These are phyloP conservation scores for Sarocladiaceae sp. DNA, from an alignment of 2,329 filamentous ascomycete genomes.

Conservation along the genomic window DNA sequence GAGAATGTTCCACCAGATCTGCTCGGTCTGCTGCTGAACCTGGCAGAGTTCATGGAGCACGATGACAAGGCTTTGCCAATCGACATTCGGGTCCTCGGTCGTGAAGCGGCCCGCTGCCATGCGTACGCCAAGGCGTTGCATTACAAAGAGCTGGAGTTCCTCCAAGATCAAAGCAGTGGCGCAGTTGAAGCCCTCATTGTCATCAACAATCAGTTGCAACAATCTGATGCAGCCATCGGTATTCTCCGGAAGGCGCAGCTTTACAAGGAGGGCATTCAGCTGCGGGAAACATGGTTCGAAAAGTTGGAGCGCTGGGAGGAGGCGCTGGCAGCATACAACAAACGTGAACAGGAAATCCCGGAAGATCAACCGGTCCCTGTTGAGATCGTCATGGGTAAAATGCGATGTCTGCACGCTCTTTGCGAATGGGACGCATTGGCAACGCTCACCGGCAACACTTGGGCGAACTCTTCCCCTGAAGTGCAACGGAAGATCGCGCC, in stretches of 20 bases:
- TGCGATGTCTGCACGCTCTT: conserved; percentile 94
- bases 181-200: conserved; percentile 96
- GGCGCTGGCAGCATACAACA: conserved; percentile 84
- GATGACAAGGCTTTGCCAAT: conserved; percentile 98
- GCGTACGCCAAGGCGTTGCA: conserved; percentile 97
- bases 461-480: conserved; percentile 82
- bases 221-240: conserved; percentile 96
- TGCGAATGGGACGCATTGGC: conserved; percentile 97
- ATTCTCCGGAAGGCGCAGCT: conserved; percentile 93
- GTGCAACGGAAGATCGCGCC: conserved; percentile 88
- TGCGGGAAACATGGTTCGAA: conserved; percentile 98
- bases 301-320: conserved; percentile 98
- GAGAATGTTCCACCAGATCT: conserved; percentile 95
- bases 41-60: conserved; percentile 99
- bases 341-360: conserved; percentile 67
- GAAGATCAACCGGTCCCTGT: conserved; percentile 58
- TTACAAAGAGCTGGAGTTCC: conserved; percentile 97
- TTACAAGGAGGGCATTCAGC: conserved; percentile 86
- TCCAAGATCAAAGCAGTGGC: conserved; percentile 92
- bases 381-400: conserved; percentile 98
- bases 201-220: conserved; percentile 98
- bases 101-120: conserved; percentile 93
- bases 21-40: conserved; percentile 84
- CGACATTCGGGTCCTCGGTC: conserved; percentile 88
- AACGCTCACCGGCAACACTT: conserved; percentile 82